Percentiles rank a stretch among this genome's conserved stretches.
phyloP scores from a whole-genome alignment of 2,329 filamentous ascomycete species.

The Verticillium klebahnii region DNA sequence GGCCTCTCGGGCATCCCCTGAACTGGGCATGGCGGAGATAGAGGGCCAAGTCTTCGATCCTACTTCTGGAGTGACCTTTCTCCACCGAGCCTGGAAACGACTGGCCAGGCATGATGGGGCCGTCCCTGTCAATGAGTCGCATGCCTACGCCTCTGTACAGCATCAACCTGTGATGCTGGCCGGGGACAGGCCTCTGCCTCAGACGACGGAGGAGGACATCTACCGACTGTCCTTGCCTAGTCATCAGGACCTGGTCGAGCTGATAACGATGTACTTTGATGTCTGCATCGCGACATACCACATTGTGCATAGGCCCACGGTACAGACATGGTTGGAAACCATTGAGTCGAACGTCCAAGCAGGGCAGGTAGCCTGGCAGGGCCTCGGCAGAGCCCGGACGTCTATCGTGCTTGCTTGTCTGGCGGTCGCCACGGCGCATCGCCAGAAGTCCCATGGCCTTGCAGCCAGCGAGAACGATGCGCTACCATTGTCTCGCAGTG shows the following conservation, averaged over 20 bases:
- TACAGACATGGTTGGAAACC: slow-evolving; percentile 40
- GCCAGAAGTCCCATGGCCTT: slow-evolving; percentile 30
- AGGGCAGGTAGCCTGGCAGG: slow-evolving; percentile 28
- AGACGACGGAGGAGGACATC: slow-evolving; percentile 19
- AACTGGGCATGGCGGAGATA: slow-evolving; percentile 41
- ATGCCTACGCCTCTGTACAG: slow-evolving; percentile 17
- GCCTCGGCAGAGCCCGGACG: slow-evolving; percentile 37
- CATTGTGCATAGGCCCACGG: slow-evolving; percentile 49
- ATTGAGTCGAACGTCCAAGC: slow-evolving; percentile 32
- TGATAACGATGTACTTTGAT: slow-evolving; percentile 53
- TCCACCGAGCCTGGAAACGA: slow-evolving; percentile 47
- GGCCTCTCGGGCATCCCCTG: slow-evolving; percentile 31
- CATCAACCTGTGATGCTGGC: slow-evolving; percentile 42
- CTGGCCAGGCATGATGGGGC: slow-evolving; percentile 36
- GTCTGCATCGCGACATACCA: slow-evolving; percentile 57
- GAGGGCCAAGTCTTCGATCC: slow-evolving; percentile 49
- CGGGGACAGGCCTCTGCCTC: slow-evolving; percentile 44
- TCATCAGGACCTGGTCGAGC: slow-evolving; percentile 19
- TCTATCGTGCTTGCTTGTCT: slow-evolving; percentile 44
- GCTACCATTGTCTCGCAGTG: slow-evolving; percentile 22
- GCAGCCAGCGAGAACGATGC: slow-evolving; percentile 18
- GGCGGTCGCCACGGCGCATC: slow-evolving; percentile 40
- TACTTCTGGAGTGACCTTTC: slow-evolving; percentile 46
- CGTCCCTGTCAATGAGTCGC: slow-evolving; percentile 16
- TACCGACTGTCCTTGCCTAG: slow-evolving; percentile 31